A percentile compares a stretch with the other conserved stretches of the same genome.
phyloP scores from a whole-genome alignment of 225 moss, liverwort and hornwort species.

The Thuidium tamariscinum region DNA sequence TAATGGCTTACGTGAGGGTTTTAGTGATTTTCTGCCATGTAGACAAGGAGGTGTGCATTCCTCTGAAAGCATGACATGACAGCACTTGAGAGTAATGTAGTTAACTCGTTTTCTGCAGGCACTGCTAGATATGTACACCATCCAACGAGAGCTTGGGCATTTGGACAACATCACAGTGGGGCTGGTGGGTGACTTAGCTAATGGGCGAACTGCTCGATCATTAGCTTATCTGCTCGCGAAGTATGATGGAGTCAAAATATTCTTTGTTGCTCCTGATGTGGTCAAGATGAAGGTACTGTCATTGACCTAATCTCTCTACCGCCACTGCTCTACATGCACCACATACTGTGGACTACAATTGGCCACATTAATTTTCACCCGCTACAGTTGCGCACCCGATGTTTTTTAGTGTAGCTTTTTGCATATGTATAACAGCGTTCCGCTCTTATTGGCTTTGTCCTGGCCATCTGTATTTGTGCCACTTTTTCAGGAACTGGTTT shows the following conservation, averaged over 20 bases:
- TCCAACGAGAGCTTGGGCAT: conserved; percentile 79
- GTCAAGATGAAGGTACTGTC: conserved; percentile 84
- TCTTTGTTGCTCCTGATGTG: conserved; percentile 87
- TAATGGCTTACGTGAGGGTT: neutral
- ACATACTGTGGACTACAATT: neutral
- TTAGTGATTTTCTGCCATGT: neutral
- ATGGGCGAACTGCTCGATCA: conserved; percentile 93
- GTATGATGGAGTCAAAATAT: conserved; percentile 75
- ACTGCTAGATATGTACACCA: conserved; percentile 86
- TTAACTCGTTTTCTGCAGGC: conserved; percentile 33
- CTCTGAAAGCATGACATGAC: neutral
- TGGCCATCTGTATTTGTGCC: neutral
- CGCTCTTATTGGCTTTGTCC: neutral
- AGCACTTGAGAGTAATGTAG: neutral
- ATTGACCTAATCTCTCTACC: neutral
- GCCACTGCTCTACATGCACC: neutral
- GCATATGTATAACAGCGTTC: neutral
- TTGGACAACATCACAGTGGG: conserved; percentile 88
- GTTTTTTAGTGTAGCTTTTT: neutral
- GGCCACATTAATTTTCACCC: neutral
- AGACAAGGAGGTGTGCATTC: neutral
- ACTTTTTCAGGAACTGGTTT: neutral
- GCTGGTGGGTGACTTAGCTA: conserved; percentile 90
- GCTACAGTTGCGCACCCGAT: neutral
- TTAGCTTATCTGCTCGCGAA: conserved; percentile 82